Percentiles rank a stretch among this genome's conserved stretches.
These are phyloP conservation scores for Tuctoria greenei DNA, from an alignment of 176 grass and related monocot species.

Conservation along the genomic window DNA sequence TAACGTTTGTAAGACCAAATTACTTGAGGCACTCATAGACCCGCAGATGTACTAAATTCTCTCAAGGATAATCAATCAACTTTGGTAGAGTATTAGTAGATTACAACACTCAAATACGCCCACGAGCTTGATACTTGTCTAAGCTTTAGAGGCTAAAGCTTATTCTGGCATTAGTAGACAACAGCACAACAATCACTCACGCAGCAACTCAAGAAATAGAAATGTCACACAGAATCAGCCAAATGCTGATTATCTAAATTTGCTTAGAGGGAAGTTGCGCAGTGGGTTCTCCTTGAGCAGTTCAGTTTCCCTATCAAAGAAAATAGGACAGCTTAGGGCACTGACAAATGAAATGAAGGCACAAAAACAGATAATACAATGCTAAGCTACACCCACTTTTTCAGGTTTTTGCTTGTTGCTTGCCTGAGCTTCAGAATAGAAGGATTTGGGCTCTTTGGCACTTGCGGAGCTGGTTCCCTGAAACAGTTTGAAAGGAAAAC, in stretches of 20 bases:
- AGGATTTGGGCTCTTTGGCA: constrained; percentile 61
- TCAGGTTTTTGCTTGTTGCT: constrained; percentile 68
- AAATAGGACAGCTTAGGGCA: constrained; percentile 8
- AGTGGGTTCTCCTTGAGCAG: constrained; percentile 86
- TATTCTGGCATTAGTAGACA: constrained; percentile 25
- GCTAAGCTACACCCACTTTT: constrained; percentile 60
- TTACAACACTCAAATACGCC: constrained; percentile 20
- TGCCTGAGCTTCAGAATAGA: constrained; percentile 69
- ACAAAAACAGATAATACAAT: background rate
- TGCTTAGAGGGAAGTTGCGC: constrained; percentile 72
- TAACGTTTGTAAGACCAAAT: background rate
- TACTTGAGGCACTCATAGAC: background rate
- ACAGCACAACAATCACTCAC: constrained; percentile 14
- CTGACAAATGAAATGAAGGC: background rate
- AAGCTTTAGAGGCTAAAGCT: constrained; percentile 65
- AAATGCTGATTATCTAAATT: constrained; percentile 62
- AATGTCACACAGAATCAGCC: constrained; percentile 15
- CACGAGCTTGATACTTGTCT: background rate
- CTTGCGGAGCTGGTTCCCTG: constrained; percentile 53
- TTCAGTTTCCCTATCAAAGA: constrained; percentile 87
- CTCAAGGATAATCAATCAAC: constrained; percentile 16
- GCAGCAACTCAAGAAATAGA: constrained; percentile 13
- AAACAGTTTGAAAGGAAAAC: constrained; percentile 8
- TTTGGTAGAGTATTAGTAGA: background rate
- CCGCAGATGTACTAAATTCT: constrained; percentile 6